Conservation (phyloP, 805 yeast genomes). For the Teunomyces gatunensis region DNA sequence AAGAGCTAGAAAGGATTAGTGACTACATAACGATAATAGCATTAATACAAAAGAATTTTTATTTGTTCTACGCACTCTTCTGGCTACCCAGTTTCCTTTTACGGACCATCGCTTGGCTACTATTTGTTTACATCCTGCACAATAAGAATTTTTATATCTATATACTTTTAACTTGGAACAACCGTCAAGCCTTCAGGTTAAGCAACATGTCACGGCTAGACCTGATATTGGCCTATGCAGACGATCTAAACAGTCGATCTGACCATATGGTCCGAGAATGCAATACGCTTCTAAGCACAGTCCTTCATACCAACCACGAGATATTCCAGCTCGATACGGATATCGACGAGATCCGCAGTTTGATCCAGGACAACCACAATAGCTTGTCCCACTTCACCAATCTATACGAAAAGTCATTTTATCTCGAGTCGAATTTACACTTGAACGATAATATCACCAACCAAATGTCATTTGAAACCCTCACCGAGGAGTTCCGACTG, state of each 20-base stretch:
- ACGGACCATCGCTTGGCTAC: not conserved
- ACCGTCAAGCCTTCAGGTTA: not conserved
- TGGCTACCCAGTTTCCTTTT: not conserved
- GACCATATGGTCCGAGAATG: constrained; percentile 22
- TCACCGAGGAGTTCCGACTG: constrained; percentile 26
- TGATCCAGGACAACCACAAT: constrained; percentile 20
- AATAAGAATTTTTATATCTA: not conserved
- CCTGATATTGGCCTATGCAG: constrained; percentile 29
- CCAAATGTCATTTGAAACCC: constrained; percentile 26
- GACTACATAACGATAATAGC: not conserved
- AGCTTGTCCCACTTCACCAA: constrained; percentile 26
- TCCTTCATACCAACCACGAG: not conserved
- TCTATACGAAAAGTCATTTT: constrained; percentile 29
- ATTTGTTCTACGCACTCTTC: not conserved
- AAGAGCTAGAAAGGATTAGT: constrained; percentile 2
- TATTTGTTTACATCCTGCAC: constrained; percentile 3
- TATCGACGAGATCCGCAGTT: constrained; percentile 26
- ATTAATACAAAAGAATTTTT: not conserved
- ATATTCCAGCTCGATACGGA: constrained; percentile 20
- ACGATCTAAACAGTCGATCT: constrained; percentile 28
- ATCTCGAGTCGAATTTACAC: constrained; percentile 32
- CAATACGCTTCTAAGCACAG: constrained; percentile 17
- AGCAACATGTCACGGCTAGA: constrained; percentile 21
- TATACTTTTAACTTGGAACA: not conserved
- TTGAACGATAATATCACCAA: constrained; percentile 32